Conservation (phyloP, 1,284 basidiomycete species). For the Melampsora americana region DNA sequence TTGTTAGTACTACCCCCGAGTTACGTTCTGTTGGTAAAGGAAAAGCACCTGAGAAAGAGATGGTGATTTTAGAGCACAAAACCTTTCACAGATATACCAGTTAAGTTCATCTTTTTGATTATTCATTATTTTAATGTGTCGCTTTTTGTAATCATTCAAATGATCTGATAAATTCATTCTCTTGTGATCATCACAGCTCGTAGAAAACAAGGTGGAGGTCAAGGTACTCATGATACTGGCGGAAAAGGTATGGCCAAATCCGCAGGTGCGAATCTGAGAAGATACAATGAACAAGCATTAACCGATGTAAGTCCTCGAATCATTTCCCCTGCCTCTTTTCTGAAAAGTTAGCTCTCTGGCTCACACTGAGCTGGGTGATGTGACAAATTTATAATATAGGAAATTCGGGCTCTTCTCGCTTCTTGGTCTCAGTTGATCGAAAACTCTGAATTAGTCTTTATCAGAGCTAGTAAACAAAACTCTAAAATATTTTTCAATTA, state of each 20-base stretch:
- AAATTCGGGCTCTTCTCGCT: slow-evolving; percentile 73
- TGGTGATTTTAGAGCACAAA: slow-evolving; percentile 82
- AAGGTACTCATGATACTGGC: slow-evolving; percentile 84
- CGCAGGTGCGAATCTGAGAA: slow-evolving; percentile 87
- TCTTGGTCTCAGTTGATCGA: slow-evolving; percentile 82
- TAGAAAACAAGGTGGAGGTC: slow-evolving; percentile 93
- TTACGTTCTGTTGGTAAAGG: slow-evolving; percentile 14
- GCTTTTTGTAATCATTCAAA: not conserved
- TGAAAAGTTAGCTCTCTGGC: no score
- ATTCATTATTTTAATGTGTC: not conserved
- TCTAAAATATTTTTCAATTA: slow-evolving; percentile 75
- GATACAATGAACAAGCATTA: slow-evolving; percentile 90
- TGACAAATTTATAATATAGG: slow-evolving; percentile 58
- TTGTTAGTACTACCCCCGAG: slow-evolving; percentile 16
- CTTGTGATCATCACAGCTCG: slow-evolving; percentile 63
- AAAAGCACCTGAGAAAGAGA: slow-evolving; percentile 58
- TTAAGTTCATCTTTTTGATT: slow-evolving; percentile 55
- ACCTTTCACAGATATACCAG: slow-evolving; percentile 99
- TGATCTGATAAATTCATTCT: slow-evolving; percentile 2
- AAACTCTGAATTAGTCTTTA: slow-evolving; percentile 78
- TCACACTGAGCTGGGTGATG: not conserved
- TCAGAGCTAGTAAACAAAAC: slow-evolving; percentile 78
- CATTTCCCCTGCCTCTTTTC: slow-evolving; percentile 46
- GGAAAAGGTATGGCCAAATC: slow-evolving; percentile 83
- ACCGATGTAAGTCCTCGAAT: slow-evolving; percentile 65